phyloP scores from a whole-genome alignment of 495 filamentous ascomycete genomes.

The Xylaria castorea region DNA sequence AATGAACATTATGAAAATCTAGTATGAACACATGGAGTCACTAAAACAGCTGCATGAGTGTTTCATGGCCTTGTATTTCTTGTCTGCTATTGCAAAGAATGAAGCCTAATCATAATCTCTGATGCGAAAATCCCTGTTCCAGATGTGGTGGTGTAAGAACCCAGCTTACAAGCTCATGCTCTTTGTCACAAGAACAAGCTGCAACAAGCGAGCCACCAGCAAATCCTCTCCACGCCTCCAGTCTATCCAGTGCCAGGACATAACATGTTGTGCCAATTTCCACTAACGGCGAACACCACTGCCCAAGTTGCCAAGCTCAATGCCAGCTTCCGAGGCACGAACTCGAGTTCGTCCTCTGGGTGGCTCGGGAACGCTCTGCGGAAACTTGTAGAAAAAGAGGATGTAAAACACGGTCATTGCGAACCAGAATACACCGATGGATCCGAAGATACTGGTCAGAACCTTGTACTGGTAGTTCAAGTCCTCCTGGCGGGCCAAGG shows the following conservation, averaged over 20 bases:
- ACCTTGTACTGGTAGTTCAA: background rate
- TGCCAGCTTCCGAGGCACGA: background rate
- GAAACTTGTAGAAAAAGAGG: background rate
- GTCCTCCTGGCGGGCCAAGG: background rate
- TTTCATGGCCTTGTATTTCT: background rate
- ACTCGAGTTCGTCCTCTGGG: background rate
- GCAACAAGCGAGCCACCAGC: too few relatives aligned
- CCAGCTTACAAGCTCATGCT: background rate
- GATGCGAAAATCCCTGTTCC: background rate
- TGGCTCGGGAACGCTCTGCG: background rate
- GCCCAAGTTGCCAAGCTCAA: background rate
- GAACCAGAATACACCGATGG: background rate
- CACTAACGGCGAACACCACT: background rate
- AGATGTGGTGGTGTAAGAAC: background rate
- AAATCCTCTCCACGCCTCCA: background rate
- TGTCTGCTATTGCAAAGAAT: background rate
- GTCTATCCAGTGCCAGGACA: background rate
- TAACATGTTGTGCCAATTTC: background rate
- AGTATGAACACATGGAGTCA: background rate
- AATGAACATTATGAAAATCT: background rate
- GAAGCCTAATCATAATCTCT: background rate
- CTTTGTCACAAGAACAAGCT: constrained; percentile 2
- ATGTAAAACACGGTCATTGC: background rate
- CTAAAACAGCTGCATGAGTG: background rate
- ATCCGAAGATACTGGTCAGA: background rate